These are phyloP conservation scores for Sclerotinia nivalis DNA, from an alignment of 2,329 filamentous ascomycete genomes.

Conservation along the genomic window DNA sequence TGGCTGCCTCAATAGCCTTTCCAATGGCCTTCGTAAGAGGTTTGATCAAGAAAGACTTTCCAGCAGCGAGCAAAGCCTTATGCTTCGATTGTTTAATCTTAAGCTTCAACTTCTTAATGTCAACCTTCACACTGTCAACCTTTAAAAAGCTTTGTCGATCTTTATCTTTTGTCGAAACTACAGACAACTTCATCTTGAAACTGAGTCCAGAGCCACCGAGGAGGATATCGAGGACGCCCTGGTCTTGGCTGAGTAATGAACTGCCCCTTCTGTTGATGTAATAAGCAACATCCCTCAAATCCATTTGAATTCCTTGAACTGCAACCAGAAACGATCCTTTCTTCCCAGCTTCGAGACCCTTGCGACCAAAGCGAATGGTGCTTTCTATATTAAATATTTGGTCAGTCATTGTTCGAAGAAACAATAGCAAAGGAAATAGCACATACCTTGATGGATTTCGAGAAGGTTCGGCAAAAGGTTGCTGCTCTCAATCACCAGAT, in stretches of 20 bases:
- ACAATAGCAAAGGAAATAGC: background rate
- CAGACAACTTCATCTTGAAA: slow-evolving; percentile 85
- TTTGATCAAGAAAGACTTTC: slow-evolving; percentile 85
- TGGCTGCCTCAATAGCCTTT: slow-evolving; percentile 80
- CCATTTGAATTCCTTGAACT: slow-evolving; percentile 88
- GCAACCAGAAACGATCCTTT: slow-evolving; percentile 81
- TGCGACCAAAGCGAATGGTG: slow-evolving; percentile 93
- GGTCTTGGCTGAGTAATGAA: slow-evolving; percentile 85
- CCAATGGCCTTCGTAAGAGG: slow-evolving; percentile 74
- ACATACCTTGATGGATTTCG: slow-evolving; percentile 70
- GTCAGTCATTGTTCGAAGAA: slow-evolving; percentile 14
- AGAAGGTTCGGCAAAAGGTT: slow-evolving; percentile 93
- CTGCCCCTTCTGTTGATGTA: slow-evolving; percentile 94
- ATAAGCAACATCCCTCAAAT: slow-evolving; percentile 87
- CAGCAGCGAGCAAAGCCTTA: slow-evolving; percentile 82
- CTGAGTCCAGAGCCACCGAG: slow-evolving; percentile 85
- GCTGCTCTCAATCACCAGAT: slow-evolving; percentile 91
- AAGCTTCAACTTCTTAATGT: slow-evolving; percentile 78
- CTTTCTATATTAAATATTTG: slow-evolving; percentile 57
- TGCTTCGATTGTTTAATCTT: slow-evolving; percentile 94
- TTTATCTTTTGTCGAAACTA: slow-evolving; percentile 36
- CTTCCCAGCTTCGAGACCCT: slow-evolving; percentile 77
- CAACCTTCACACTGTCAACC: slow-evolving; percentile 82
- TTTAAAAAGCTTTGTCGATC: slow-evolving; percentile 89
- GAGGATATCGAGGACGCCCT: slow-evolving; percentile 83